phyloP scores from a whole-genome alignment of 441 rosid genomes.

The Erodium trifolium region DNA sequence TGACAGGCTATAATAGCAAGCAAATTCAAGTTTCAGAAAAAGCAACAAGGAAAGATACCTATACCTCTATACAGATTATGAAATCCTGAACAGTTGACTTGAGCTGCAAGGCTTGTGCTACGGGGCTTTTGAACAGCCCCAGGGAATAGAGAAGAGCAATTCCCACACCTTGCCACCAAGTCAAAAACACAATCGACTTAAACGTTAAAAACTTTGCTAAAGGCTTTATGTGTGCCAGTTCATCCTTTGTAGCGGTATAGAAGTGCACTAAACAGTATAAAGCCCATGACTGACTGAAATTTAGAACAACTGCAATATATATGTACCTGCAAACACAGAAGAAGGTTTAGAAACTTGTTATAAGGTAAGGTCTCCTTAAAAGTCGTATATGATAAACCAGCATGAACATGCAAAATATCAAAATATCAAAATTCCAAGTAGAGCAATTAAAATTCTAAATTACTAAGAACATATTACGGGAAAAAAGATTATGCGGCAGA shows the following conservation, averaged over 20 bases:
- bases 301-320: conserved; percentile 87
- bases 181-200: conserved; percentile 92
- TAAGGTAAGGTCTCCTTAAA: too few relatives aligned
- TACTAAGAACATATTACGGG: too few relatives aligned
- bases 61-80: conserved; percentile 97
- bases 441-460: too few relatives aligned
- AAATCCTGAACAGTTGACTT: conserved; percentile 94
- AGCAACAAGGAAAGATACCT: conserved; percentile 26
- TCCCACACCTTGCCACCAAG: conserved; percentile 99
- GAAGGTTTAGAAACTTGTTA: not conserved
- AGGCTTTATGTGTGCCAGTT: conserved; percentile 86
- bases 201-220: conserved; percentile 88
- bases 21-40: not conserved
- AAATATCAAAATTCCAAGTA: too few relatives aligned
- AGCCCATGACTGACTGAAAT: conserved; percentile 99
- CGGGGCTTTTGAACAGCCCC: conserved; percentile 75
- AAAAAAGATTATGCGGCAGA: too few relatives aligned
- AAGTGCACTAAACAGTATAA: conserved; percentile 92
- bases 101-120: conserved; percentile 75
- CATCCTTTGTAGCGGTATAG: conserved; percentile 79
- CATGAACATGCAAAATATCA: too few relatives aligned
- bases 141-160: conserved; percentile 79
- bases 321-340: conserved; percentile 61
- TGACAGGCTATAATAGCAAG: not conserved
- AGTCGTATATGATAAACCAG: too few relatives aligned